Evolutionary conservation across 495 filamentous ascomycete genomes (phyloP).

Genomic region (Bacidia gigantensis): DNA sequence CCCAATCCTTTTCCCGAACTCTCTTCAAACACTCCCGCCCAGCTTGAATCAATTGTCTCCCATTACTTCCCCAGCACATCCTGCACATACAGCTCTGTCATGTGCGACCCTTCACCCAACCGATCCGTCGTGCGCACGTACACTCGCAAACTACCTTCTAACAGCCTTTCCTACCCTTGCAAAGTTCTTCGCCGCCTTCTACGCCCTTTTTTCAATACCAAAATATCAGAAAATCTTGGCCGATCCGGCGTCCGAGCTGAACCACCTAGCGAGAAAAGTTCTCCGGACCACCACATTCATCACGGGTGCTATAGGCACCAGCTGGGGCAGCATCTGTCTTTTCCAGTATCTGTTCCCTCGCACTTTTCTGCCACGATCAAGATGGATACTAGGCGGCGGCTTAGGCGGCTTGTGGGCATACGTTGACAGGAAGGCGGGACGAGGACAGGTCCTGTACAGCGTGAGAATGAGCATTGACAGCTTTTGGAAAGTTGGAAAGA

Average conservation of each 20-base stretch:
- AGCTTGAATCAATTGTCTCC: conserved; percentile 56
- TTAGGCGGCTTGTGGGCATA: conserved; percentile 69
- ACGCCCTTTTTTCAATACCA: conserved; percentile 53
- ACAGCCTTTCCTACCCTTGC: conserved; percentile 65
- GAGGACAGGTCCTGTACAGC: conserved; percentile 49
- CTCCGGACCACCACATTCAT: conserved; percentile 60
- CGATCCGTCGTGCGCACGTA: conserved; percentile 73
- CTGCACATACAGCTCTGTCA: conserved; percentile 64
- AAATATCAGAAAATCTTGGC: conserved; percentile 50
- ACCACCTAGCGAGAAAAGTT: conserved; percentile 36
- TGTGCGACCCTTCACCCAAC: conserved; percentile 86
- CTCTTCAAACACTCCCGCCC: conserved; percentile 47
- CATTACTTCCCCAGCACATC: conserved; percentile 71
- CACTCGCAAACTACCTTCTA: conserved; percentile 71
- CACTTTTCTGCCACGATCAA: conserved; percentile 57
- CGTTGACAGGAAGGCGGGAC: conserved; percentile 35
- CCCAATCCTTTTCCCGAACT: conserved; percentile 70
- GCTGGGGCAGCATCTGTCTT: conserved; percentile 80
- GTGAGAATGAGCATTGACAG: conserved; percentile 62
- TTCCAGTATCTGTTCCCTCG: conserved; percentile 67
- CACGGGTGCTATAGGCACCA: conserved; percentile 61
- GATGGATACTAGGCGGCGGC: conserved; percentile 81
- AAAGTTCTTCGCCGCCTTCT: conserved; percentile 59
- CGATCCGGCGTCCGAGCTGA: conserved; percentile 50
- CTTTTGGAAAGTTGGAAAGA: conserved; percentile 81